A percentile compares a stretch with the other conserved stretches of the same genome.
phyloP scores from a whole-genome alignment of 2,329 filamentous ascomycete genomes.

The Penicillium sp. region DNA sequence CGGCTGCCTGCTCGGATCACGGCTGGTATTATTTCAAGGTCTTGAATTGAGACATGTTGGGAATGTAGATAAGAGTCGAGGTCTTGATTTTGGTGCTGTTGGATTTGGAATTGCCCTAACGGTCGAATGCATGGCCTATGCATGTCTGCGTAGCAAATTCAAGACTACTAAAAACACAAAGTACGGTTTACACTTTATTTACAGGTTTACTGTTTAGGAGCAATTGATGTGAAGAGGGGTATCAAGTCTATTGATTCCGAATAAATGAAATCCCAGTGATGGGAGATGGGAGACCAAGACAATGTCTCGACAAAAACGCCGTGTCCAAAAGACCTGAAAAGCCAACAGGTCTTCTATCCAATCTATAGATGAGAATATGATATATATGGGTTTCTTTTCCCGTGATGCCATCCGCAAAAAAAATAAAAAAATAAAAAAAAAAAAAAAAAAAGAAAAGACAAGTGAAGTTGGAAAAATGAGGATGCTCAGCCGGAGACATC shows the following conservation, averaged over 20 bases:
- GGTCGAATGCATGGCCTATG: not conserved
- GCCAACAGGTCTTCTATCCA: conserved; percentile 5
- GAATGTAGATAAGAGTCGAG: not conserved
- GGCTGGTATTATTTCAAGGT: not conserved
- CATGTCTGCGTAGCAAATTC: not conserved
- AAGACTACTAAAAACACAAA: not conserved
- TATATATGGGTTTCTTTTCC: conserved; percentile 5
- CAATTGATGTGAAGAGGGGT: conserved; percentile 17
- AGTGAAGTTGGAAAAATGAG: not conserved
- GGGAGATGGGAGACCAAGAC: conserved; percentile 15
- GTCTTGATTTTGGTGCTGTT: not conserved
- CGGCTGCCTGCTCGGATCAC: not conserved
- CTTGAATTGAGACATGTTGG: not conserved
- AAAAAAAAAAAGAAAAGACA: not conserved
- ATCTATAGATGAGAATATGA: conserved; percentile 14
- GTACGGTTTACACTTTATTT: not conserved
- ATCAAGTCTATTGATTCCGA: conserved; percentile 28
- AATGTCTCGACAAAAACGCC: conserved; percentile 25
- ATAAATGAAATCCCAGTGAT: conserved; percentile 3
- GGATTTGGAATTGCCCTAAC: not conserved
- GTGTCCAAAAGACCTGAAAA: conserved; percentile 7
- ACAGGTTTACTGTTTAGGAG: not conserved
- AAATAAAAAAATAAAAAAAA: not conserved
- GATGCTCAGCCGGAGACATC: conserved; percentile 7
- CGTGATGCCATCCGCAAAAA: conserved; percentile 20